Evolutionary conservation across 2,329 filamentous ascomycete species (phyloP).

Genomic region (Epichloe sp.): DNA sequence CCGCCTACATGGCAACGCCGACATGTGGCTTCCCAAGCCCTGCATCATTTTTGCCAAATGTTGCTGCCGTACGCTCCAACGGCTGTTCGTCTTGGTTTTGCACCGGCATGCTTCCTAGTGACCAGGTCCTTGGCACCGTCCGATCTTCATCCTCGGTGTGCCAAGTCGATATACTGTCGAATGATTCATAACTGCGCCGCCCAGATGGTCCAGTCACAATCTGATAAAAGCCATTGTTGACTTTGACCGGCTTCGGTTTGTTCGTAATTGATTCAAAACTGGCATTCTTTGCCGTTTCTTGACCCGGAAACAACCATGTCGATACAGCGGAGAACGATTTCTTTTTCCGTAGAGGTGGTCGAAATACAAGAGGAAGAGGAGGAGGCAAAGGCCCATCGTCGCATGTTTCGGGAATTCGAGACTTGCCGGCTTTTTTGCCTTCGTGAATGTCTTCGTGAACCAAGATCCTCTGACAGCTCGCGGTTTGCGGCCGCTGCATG

Average conservation of each 20-base stretch:
- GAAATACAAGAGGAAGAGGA: slow-evolving; percentile 43
- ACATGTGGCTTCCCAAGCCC: slow-evolving; percentile 11
- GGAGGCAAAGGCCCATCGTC: slow-evolving; percentile 32
- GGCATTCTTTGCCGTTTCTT: slow-evolving; percentile 24
- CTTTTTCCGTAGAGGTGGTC: slow-evolving; percentile 51
- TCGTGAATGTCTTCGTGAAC: neutral
- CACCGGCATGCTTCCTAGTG: slow-evolving; percentile 31
- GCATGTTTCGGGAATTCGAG: neutral
- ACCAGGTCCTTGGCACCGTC: slow-evolving; percentile 35
- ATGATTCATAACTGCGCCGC: slow-evolving; percentile 30
- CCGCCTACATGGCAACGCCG: slow-evolving; percentile 15
- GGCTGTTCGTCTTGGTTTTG: slow-evolving; percentile 27
- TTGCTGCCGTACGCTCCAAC: slow-evolving; percentile 20
- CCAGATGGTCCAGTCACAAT: slow-evolving; percentile 28
- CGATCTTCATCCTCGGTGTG: slow-evolving; percentile 31
- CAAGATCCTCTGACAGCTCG: slow-evolving; percentile 14
- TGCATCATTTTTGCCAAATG: slow-evolving; percentile 16
- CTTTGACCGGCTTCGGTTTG: slow-evolving; percentile 36
- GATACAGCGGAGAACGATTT: slow-evolving; percentile 53
- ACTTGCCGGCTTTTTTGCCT: neutral
- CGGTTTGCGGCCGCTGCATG: slow-evolving; percentile 21
- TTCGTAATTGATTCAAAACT: slow-evolving; percentile 42
- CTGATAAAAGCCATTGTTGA: slow-evolving; percentile 45
- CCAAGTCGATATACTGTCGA: slow-evolving; percentile 37
- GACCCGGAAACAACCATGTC: slow-evolving; percentile 40